Evolutionary conservation across 139 green algal genomes (phyloP).

Genomic region (Eudorina sp.): DNA sequence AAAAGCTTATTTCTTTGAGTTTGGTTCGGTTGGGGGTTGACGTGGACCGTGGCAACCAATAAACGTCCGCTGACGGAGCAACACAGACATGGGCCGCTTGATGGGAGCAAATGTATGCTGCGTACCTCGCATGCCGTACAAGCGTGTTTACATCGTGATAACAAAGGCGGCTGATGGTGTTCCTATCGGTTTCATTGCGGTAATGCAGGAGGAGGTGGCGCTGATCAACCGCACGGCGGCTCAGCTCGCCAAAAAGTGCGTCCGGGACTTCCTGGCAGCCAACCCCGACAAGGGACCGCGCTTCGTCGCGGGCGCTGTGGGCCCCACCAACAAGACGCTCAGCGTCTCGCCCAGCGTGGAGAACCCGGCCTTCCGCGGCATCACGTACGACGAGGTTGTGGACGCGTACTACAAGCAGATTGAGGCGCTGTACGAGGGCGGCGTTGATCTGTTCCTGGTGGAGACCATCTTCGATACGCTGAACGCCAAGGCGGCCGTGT

Average conservation of each 20-base stretch:
- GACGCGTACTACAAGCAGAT: conserved; percentile 95
- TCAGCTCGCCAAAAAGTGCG: conserved; percentile 87
- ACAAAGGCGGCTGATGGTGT: no score
- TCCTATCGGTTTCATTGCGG: no score
- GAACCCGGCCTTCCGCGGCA: conserved; percentile 95
- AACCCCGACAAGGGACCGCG: conserved; percentile 82
- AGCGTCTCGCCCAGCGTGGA: conserved; percentile 96
- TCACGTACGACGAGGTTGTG: conserved; percentile 97
- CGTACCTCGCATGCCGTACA: no score
- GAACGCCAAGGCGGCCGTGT: conserved; percentile 97
- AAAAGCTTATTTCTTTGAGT: no score
- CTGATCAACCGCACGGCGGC: conserved; percentile 94
- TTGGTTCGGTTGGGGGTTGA: no score
- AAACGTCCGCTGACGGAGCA: no score
- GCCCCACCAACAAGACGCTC: conserved; percentile 97
- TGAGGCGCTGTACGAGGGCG: conserved; percentile 88
- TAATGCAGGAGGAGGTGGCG: conserved; percentile 85
- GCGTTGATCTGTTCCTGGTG: conserved; percentile 97
- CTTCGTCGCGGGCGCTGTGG: conserved; percentile 96
- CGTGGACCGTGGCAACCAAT: no score
- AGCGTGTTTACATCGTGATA: no score
- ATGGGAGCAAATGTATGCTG: no score
- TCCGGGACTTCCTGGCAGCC: conserved; percentile 79
- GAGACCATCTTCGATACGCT: conserved; percentile 99
- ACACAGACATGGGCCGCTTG: no score